Conservation (phyloP, 768 basidiomycete species). For the Hericium rajendrae region DNA sequence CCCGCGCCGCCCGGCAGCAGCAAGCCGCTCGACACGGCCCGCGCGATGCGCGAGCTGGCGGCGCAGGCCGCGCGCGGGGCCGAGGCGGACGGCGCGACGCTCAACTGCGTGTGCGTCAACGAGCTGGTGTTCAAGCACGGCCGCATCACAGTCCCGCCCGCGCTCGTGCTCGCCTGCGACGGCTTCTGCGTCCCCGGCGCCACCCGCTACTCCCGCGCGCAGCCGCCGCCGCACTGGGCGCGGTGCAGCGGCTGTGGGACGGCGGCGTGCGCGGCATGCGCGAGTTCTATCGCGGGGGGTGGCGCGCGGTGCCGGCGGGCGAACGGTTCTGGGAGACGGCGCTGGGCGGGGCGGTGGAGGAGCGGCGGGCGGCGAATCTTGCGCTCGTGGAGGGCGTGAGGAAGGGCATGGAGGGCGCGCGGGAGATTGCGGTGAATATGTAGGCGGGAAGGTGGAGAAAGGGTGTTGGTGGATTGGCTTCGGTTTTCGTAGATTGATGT, state of each 20-base stretch:
- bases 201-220: constrained; percentile 26
- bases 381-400: constrained; percentile 19
- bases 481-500: too few species aligned
- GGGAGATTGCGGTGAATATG: constrained; percentile 4
- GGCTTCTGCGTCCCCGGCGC: constrained; percentile 35
- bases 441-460: background rate
- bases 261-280: constrained; percentile 31
- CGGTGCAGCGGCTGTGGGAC: constrained; percentile 17
- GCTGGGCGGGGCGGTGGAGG: constrained; percentile 30
- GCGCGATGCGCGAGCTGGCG: background rate
- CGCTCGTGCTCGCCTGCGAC: constrained; percentile 46
- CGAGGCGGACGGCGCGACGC: constrained; percentile 44
- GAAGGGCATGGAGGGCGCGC: constrained; percentile 23
- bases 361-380: constrained; percentile 18
- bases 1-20: too few species aligned
- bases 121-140: constrained; percentile 62
- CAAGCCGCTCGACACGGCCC: background rate
- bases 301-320: constrained; percentile 47
- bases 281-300: constrained; percentile 45
- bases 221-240: constrained; percentile 42
- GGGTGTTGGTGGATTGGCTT: too few species aligned
- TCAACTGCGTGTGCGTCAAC: constrained; percentile 58
- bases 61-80: constrained; percentile 13
- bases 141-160: constrained; percentile 66
- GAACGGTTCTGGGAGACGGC: constrained; percentile 66